phyloP scores from a whole-genome alignment of 2,329 filamentous ascomycete genomes.

The Cryphonectria naterciae region DNA sequence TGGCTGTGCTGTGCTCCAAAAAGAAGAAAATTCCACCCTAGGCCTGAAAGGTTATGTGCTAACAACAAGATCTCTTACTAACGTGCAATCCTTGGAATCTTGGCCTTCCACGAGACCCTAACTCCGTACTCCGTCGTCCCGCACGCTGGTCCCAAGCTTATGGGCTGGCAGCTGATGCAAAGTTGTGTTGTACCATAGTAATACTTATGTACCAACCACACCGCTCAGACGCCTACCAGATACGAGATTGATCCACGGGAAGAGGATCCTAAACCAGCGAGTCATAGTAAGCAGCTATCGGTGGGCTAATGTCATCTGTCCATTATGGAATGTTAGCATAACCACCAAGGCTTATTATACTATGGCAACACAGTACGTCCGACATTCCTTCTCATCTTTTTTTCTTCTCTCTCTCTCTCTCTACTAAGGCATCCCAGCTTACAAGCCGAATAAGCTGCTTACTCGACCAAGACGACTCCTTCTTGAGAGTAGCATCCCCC shows the following conservation, averaged over 20 bases:
- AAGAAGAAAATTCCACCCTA: background rate
- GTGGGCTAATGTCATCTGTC: background rate
- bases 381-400: background rate
- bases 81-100: background rate
- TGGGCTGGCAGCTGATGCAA: background rate
- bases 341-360: slow-evolving; percentile 1
- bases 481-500: background rate
- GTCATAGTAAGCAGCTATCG: slow-evolving; percentile 11
- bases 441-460: background rate
- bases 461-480: background rate
- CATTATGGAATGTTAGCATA: background rate
- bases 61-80: background rate
- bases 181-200: background rate
- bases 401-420: background rate
- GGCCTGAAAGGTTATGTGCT: background rate
- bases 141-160: background rate
- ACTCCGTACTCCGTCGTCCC: slow-evolving; percentile 4
- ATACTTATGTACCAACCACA: slow-evolving; percentile 1
- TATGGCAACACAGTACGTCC: background rate
- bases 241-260: slow-evolving; percentile 5
- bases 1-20: background rate
- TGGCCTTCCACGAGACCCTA: background rate
- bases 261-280: background rate
- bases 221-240: slow-evolving; percentile 7
- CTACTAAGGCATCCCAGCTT: background rate